Conservation (phyloP, 495 filamentous ascomycete genomes). For the Talaromyces adpressus region DNA sequence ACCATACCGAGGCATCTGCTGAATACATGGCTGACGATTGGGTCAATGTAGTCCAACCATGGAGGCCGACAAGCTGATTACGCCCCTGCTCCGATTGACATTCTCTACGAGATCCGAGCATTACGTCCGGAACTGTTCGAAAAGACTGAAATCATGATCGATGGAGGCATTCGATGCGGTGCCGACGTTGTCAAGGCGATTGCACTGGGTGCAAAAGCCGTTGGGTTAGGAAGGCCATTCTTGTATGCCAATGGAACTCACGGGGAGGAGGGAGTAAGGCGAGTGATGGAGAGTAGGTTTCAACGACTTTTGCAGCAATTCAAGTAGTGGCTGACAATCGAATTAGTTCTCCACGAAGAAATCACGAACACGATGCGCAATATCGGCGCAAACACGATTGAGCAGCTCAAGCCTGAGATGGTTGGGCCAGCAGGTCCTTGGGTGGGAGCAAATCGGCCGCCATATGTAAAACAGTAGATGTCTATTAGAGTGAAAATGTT, state of each 20-base stretch:
- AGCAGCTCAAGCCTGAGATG: not conserved
- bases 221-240: not conserved
- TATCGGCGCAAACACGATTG: not conserved
- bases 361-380: not conserved
- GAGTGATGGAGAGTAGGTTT: not conserved
- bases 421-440: not conserved
- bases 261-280: not conserved
- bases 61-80: not conserved
- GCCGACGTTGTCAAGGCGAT: slow-evolving; percentile 23
- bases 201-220: not conserved
- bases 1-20: not conserved
- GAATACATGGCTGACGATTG: not conserved
- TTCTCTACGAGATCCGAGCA: slow-evolving; percentile 28
- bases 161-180: slow-evolving; percentile 39
- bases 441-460: not conserved
- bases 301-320: not conserved
- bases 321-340: not conserved
- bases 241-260: not conserved
- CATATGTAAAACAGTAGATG: not conserved
- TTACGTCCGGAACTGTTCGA: slow-evolving; percentile 32
- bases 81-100: slow-evolving; percentile 25
- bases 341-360: not conserved
- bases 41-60: not conserved
- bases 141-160: slow-evolving; percentile 32
- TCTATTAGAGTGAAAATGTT: not conserved